Evolutionary conservation across 768 basidiomycete species (phyloP).

Genomic region (Boletus eberwhitei): DNA sequence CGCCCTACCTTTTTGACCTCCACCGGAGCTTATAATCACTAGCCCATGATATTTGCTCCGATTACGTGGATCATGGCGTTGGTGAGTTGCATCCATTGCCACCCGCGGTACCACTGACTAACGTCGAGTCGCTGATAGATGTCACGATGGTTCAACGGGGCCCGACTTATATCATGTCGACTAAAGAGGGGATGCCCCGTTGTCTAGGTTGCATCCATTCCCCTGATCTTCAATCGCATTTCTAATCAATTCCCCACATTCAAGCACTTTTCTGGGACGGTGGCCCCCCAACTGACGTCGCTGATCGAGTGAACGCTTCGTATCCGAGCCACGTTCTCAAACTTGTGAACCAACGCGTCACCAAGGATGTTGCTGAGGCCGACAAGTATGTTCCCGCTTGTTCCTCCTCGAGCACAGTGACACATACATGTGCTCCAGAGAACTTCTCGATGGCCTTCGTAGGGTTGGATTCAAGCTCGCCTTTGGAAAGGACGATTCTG

Average conservation of each 20-base stretch:
- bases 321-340: constrained; percentile 36
- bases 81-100: constrained; percentile 30
- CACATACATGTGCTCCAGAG: constrained; percentile 27
- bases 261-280: constrained; percentile 43
- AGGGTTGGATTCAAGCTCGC: constrained; percentile 56
- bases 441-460: constrained; percentile 52
- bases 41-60: constrained; percentile 50
- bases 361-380: constrained; percentile 45
- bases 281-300: constrained; percentile 46
- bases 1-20: constrained; percentile 19
- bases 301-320: constrained; percentile 51
- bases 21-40: neutral
- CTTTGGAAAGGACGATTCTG: constrained; percentile 48
- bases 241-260: neutral
- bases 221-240: constrained; percentile 14
- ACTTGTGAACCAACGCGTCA: constrained; percentile 35
- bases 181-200: constrained; percentile 37
- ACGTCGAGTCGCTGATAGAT: constrained; percentile 25
- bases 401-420: neutral
- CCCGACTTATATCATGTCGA: constrained; percentile 52
- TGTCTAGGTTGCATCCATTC: constrained; percentile 9
- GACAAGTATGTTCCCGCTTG: constrained; percentile 44
- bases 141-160: constrained; percentile 50
- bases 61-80: constrained; percentile 43
- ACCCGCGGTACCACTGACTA: neutral